These are phyloP conservation scores for Debaryomyces nepalensis DNA, from an alignment of 1,139 yeast genomes.

Conservation along the genomic window DNA sequence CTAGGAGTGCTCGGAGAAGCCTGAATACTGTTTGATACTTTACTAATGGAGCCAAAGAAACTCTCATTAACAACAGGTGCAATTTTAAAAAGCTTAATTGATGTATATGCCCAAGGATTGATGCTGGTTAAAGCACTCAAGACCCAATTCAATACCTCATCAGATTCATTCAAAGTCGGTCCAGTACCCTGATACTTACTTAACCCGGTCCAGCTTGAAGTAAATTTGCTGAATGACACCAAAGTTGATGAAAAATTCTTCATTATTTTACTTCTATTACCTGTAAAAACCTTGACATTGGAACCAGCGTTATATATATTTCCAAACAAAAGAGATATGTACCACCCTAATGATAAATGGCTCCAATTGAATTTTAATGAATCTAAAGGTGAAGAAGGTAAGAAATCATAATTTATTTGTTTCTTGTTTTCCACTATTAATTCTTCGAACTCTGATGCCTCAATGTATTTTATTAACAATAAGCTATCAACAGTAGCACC, in stretches of 20 bases:
- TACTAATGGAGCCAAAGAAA: conserved; percentile 38
- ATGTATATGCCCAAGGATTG: conserved; percentile 69
- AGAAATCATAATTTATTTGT: conserved; percentile 37
- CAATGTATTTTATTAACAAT: conserved; percentile 46
- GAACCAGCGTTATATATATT: conserved; percentile 57
- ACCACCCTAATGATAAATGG: conserved; percentile 74
- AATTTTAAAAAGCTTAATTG: conserved; percentile 62
- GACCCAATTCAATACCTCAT: conserved; percentile 23
- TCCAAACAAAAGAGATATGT: conserved; percentile 69
- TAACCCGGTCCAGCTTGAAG: conserved; percentile 45
- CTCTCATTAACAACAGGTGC: conserved; percentile 45
- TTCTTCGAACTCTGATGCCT: conserved; percentile 32
- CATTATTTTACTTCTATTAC: conserved; percentile 35
- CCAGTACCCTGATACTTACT: conserved; percentile 20
- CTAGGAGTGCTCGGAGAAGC: conserved; percentile 39
- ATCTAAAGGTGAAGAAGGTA: conserved; percentile 47
- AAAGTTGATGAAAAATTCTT: conserved; percentile 46
- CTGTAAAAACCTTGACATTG: conserved; percentile 24
- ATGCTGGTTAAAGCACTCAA: conserved; percentile 32
- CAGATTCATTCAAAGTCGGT: conserved; percentile 15
- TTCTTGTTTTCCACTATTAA: conserved; percentile 25
- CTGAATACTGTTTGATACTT: conserved; percentile 23
- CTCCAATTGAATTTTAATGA: conserved; percentile 66
- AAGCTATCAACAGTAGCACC: conserved; percentile 33
- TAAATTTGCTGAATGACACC: conserved; percentile 49